Percentiles rank a stretch among this genome's conserved stretches.
These are phyloP conservation scores for Phylloporus sp. DNA, from an alignment of 1,284 basidiomycete species.

Conservation along the genomic window DNA sequence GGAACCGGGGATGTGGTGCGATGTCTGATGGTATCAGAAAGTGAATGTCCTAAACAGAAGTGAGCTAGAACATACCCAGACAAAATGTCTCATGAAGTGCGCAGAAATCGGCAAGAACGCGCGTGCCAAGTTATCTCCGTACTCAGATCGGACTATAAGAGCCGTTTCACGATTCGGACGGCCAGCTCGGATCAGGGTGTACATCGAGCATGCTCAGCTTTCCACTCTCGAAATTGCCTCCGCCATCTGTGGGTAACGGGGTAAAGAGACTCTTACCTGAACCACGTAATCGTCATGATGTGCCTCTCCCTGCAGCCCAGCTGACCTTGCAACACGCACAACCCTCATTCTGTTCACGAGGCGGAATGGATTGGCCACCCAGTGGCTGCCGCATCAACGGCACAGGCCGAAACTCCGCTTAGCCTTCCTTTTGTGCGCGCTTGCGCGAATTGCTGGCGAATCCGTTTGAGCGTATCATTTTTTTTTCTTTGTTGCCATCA, in stretches of 20 bases:
- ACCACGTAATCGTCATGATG: background rate
- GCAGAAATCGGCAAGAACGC: conserved; percentile 1
- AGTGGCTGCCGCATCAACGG: conserved; percentile 18
- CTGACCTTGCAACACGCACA: background rate
- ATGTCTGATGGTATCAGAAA: background rate
- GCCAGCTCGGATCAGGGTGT: background rate
- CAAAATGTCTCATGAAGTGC: background rate
- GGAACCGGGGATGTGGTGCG: background rate
- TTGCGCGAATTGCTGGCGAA: conserved; percentile 36
- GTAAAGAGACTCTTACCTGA: no score
- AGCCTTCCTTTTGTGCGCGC: conserved; percentile 29
- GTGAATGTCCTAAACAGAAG: background rate
- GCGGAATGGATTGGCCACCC: no score
- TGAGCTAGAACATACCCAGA: conserved; percentile 9
- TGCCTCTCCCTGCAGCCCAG: background rate
- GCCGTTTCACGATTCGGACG: background rate
- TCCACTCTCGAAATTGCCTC: no score
- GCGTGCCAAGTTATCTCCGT: background rate
- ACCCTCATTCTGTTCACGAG: background rate
- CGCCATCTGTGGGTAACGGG: no score
- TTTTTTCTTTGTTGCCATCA: conserved; percentile 43
- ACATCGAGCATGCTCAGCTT: no score
- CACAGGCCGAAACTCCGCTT: conserved; percentile 45
- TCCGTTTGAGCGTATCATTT: conserved; percentile 25
- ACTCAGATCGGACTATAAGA: background rate